These are phyloP conservation scores for Cicer cuneatum DNA, from an alignment of 306 rosid genomes.

Conservation along the genomic window DNA sequence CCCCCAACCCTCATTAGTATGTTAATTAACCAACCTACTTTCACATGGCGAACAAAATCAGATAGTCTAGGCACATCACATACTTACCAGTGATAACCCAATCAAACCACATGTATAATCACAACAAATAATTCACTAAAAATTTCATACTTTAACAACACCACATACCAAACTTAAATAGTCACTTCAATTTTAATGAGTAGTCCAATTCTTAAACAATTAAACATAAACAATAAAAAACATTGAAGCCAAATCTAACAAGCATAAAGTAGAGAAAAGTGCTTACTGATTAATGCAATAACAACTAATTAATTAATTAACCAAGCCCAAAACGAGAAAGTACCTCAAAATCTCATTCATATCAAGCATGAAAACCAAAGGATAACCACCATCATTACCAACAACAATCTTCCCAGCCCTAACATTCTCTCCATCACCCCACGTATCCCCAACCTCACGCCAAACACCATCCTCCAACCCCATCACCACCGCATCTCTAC, in stretches of 20 bases:
- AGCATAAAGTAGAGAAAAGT: background rate
- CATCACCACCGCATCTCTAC: slow-evolving; percentile 71
- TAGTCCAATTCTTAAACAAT: background rate
- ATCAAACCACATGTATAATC: slow-evolving; percentile 2
- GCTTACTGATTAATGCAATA: background rate
- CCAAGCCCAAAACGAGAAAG: background rate
- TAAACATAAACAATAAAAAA: background rate
- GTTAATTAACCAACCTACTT: slow-evolving; percentile 2
- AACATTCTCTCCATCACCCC: slow-evolving; percentile 66
- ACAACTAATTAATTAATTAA: background rate
- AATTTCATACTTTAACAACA: background rate
- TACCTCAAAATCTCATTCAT: slow-evolving; percentile 76
- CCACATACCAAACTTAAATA: slow-evolving; percentile 2
- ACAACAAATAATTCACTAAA: slow-evolving; percentile 2
- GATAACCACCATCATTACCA: slow-evolving; percentile 50
- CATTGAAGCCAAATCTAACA: slow-evolving; percentile 8
- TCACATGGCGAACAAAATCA: slow-evolving; percentile 1
- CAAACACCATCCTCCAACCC: slow-evolving; percentile 62
- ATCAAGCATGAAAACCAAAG: slow-evolving; percentile 79
- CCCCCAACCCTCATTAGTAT: background rate
- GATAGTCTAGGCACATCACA: background rate
- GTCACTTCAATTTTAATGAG: slow-evolving; percentile 3
- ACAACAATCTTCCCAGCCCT: slow-evolving; percentile 77
- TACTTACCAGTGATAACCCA: background rate
- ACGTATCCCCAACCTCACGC: slow-evolving; percentile 78